Conservation (phyloP, 139 green algal genomes). For the Monoraphidium neglectum region DNA sequence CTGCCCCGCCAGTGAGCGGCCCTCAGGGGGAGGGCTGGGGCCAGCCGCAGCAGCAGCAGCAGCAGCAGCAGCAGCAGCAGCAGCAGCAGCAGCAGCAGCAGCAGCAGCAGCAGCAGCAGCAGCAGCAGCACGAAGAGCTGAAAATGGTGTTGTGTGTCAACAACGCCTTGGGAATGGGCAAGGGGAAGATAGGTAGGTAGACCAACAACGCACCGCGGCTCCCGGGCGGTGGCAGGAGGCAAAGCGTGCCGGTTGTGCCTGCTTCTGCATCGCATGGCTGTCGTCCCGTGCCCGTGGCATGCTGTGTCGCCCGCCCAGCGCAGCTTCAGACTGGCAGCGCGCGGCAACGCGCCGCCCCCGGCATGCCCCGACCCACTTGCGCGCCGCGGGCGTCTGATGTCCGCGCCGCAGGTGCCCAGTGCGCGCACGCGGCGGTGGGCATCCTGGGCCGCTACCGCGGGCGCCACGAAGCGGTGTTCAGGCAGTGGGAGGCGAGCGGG, state of each 20-base stretch:
- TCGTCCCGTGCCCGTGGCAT: not conserved
- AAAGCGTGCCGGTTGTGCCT: not conserved
- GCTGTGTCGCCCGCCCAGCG: not conserved
- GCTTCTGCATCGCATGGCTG: not conserved
- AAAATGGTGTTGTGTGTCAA: conserved; percentile 72
- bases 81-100: not conserved
- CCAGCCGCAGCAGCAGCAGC: not conserved
- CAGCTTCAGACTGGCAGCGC: not conserved
- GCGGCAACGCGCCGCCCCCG: not conserved
- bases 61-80: not conserved
- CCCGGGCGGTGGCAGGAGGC: too few relatives aligned
- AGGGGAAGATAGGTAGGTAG: conserved; percentile 72
- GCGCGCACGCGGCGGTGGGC: conserved; percentile 80
- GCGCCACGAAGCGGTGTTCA: conserved; percentile 41
- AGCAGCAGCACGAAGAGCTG: conserved; percentile 37
- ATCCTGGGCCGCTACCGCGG: conserved; percentile 53
- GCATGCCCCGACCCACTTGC: not conserved
- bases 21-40: too few relatives aligned
- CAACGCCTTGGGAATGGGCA: conserved; percentile 71
- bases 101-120: not conserved
- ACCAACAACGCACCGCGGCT: not conserved
- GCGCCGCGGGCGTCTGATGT: not conserved
- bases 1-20: too few relatives aligned
- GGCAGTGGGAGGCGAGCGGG: conserved; percentile 69
- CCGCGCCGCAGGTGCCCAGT: conserved; percentile 71